Base-by-base conservation (phyloP, 2,329 filamentous ascomycete species). In the Lachnellula cervina region DNA sequence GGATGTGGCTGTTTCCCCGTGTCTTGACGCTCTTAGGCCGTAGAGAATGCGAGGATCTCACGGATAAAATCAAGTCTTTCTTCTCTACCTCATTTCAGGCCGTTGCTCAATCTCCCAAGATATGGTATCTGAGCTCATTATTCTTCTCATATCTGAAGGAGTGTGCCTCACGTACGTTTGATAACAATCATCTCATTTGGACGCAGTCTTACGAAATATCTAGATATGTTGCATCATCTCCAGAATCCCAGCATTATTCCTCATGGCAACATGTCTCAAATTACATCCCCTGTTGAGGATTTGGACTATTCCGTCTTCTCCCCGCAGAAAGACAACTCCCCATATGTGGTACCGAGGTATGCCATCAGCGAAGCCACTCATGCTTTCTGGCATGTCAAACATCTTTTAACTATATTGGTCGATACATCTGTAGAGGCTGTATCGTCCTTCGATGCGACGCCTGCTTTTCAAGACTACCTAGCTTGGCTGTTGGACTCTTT, bases 1-100 rank as follows among this genome's bases (percentile, higher is more conserved):
- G 86, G 78, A 68, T 80, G 40, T 88, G 84, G 84, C 76, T 81
- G 61, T 79, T 82, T 60, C 86, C 78, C 48, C 81, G 76, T 68
- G 72, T 82, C 44, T 77, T 83, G 61, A 77, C 71, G 56, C 72
- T 87, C 62, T 73, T 87, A 25, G 83, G 82, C 1, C 78, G 80
- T 51, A 66, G 68, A 63, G 70, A 74, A 43, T 82, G 76, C 57
- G 63, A 75, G 35, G 73, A 74, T 16, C 68, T 86, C 13, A 73
- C 73, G 9, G 69, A 73, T 17, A 75, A 77, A 11, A 78, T 86
- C n/a, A 75, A 81, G 61, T 70, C 70, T 3, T 77, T 86, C 56
- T 74, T 83, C 51, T 71, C 73, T 49, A 76, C 77, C 46, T 62
- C 81, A 5, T 73, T 82, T 61, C 68, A 76, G 25, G 69, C 74